Evolutionary conservation across 352 stramenopile genomes (phyloP).

Genomic region (Phytophthora megakarya): DNA sequence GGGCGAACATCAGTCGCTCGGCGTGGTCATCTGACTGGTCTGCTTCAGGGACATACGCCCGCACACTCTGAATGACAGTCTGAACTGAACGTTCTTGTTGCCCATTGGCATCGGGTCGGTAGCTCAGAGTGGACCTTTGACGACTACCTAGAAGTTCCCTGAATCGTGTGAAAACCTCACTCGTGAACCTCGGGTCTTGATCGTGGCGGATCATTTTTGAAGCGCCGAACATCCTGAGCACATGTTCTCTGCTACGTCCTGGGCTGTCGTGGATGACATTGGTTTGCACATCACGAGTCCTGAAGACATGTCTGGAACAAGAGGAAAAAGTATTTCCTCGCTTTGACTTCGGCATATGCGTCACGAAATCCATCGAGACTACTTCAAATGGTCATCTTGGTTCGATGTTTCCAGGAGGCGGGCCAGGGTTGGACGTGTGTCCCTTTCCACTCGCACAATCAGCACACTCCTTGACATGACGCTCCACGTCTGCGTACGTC

Average conservation of each 20-base stretch:
- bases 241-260: background rate
- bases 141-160: no score
- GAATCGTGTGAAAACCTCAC: no score
- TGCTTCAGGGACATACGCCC: background rate
- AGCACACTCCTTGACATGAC: no score
- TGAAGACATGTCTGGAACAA: slow-evolving; percentile 1
- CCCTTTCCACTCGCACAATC: no score
- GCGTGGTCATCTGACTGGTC: no score
- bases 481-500: no score
- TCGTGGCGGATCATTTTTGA: background rate
- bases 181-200: background rate
- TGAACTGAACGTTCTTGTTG: background rate
- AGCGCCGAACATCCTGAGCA: background rate
- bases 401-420: background rate
- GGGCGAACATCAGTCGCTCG: no score
- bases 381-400: background rate
- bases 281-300: background rate
- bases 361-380: slow-evolving; percentile 3
- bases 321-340: background rate
- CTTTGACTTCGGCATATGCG: background rate
- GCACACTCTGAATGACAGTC: background rate
- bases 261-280: background rate
- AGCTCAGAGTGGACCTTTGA: slow-evolving; percentile 3
- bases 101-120: background rate
- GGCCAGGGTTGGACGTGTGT: no score